Evolutionary conservation across 116 monocot species (phyloP), one percentile per base, ranked within the genome.

Genomic region (Iris pallida): DNA sequence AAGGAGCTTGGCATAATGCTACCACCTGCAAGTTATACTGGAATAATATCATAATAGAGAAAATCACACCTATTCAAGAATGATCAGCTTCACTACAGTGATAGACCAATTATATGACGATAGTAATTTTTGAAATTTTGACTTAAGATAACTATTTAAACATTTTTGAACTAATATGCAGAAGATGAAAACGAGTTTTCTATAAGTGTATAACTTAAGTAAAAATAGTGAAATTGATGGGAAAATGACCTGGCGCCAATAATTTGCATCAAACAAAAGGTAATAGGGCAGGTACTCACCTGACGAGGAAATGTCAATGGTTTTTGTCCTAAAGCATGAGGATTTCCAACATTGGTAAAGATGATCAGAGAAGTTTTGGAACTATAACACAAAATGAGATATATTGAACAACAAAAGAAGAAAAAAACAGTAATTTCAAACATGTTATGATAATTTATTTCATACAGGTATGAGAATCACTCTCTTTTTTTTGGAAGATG

Each of bases 251-350:
- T 44, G 20, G 16, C 1, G 45, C 45, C 44, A 17, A 45, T 16
- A 43, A 47, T 4, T 20, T 16, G 30, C 4, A n/a, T 45, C 20
- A n/a, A 47, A 20, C 11, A 68, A 52, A 71, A 30, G 30, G 30
- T 30, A 30, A 30, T 30, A 30, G 30, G 30, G 30, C 30, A 30
- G 42, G 6, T 43, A 40, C 13, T 5, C 40, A 94, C 94, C 94
- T 94, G 94, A 52, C 94, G 94, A 77, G 94, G 90, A 17, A 94
- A 94, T 66, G 94, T 90, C 72, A 94, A 64, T 7, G 94, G 94
- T 46, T 87, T 94, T 73, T 94, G 94, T 44, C 94, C 94, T 55
- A 94, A 75, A 60, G 94, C 94, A 66, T 94, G 94, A 57, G 94
- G 94, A 45, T 94, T 94, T 54, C 94, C 94, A 67, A 90, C 94